Evolutionary conservation across 495 filamentous ascomycete genomes (phyloP), one percentile per base, ranked within the genome.

Genomic region (Aspergillus nanangensis): DNA sequence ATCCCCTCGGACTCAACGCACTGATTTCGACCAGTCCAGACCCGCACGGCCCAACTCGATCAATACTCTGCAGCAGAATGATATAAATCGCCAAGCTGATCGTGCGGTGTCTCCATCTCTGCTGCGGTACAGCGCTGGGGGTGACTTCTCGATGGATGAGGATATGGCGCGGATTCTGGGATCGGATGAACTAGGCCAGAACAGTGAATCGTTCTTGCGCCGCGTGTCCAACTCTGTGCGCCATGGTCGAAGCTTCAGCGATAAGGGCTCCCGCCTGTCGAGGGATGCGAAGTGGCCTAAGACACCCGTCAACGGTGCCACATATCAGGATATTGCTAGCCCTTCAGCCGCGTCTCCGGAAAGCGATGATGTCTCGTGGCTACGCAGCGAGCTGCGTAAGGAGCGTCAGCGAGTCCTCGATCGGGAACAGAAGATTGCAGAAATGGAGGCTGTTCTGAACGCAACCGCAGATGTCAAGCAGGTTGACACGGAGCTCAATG

Each of bases 171-270:
- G 89, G 15, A 88, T 94, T 29, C 70, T 93, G 36, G 80, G 80
- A 3, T 80, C 85, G 38, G 87, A 90, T 15, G 79, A 81, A 15
- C 31, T 51, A 17, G 50, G 52, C 5, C 72, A 70, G 44, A 65
- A 63, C 8, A 62, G 59, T 51, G 71, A 78, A 10, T 90, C 87
- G 1, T 85, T 96, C 44, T 66, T 96, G 42, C 87, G 90, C 29
- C 83, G 88, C 22, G 84, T 96, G 23, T 96, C 94, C 2, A 94
- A 91, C 57, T 88, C 88, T 19, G 88, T 96, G 27, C 88, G 89
- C 38, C 93, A 99, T 62, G 87, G 87, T n/a, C 81, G 94, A 35
- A 95, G 85, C 62, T 88, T 83, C 61, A 96, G 92, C 61, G 86
- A 86, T 56, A 74, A 77, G 48, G 80, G 78, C 14, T 66, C 71